Evolutionary conservation across 768 basidiomycete species (phyloP).

Genomic region (Boletus pseudo-olivaceus): DNA sequence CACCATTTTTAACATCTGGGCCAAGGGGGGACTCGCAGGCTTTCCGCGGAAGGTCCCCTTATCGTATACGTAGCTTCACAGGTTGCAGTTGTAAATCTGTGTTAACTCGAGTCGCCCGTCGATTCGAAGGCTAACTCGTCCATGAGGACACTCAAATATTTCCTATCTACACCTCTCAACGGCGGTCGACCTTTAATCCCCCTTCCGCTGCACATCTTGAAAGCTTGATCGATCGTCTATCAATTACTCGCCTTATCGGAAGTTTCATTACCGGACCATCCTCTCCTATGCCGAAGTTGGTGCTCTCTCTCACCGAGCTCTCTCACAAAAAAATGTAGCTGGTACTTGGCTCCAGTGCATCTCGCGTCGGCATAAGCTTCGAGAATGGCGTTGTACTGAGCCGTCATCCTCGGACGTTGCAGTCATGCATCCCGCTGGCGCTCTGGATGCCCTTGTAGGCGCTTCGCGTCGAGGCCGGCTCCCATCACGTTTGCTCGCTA

Average conservation of each 20-base stretch:
- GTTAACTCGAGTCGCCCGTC: too few species aligned
- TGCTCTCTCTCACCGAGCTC: neutral
- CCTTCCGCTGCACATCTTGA: too few species aligned
- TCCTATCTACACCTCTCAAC: neutral
- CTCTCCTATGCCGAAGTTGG: neutral
- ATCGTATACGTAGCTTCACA: neutral
- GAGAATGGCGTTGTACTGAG: neutral
- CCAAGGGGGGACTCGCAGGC: neutral
- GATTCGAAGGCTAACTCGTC: too few species aligned
- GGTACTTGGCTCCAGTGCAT: neutral
- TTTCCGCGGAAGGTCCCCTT: neutral
- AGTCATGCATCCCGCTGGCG: too few species aligned
- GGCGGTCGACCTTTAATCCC: neutral
- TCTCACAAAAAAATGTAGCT: neutral
- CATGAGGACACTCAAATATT: neutral
- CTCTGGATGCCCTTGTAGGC: too few species aligned
- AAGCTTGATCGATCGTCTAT: neutral
- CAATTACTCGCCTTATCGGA: neutral
- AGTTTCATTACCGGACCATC: neutral
- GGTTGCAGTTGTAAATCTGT: too few species aligned
- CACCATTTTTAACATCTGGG: slow-evolving; percentile 2
- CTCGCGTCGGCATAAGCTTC: neutral
- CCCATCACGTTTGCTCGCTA: too few species aligned
- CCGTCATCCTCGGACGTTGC: too few species aligned
- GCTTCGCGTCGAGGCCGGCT: too few species aligned